phyloP scores from a whole-genome alignment of 768 basidiomycete species.

The Lyophyllum semitale region DNA sequence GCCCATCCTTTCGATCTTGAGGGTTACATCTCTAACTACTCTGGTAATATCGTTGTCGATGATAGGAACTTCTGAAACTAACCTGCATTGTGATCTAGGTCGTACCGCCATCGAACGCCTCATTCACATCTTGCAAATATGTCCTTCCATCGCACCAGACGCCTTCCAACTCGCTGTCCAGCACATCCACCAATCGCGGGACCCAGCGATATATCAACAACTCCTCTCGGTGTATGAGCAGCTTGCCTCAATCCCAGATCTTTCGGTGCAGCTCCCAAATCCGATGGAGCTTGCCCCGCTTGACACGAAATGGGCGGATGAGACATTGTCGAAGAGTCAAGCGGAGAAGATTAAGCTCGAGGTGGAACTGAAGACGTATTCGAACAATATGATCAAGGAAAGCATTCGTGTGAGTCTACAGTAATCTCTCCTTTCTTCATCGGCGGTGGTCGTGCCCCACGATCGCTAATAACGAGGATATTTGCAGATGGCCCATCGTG shows the following conservation, averaged over 20 bases:
- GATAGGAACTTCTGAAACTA: not conserved
- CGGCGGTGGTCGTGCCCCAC: not conserved
- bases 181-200: constrained; percentile 67
- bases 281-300: constrained; percentile 48
- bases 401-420: constrained; percentile 77
- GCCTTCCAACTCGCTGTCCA: constrained; percentile 69
- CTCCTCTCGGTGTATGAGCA: constrained; percentile 59
- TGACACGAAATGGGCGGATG: constrained; percentile 77
- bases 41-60: constrained; percentile 44
- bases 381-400: constrained; percentile 98
- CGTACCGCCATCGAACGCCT: constrained; percentile 76
- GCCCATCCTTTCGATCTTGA: constrained; percentile 89
- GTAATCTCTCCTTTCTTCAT: not conserved
- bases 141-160: constrained; percentile 70
- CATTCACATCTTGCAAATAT: constrained; percentile 61
- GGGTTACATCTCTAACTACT: constrained; percentile 72
- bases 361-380: constrained; percentile 92
- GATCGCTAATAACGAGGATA: not conserved
- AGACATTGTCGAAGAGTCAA: constrained; percentile 61
- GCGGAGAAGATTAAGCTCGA: constrained; percentile 85
- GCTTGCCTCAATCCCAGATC: constrained; percentile 22
- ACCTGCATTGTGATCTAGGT: constrained; percentile 41
- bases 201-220: constrained; percentile 59
- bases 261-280: constrained; percentile 43
- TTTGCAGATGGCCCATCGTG: constrained; percentile 86